These are phyloP conservation scores for Corymbia citriodora DNA, from an alignment of 441 rosid genomes.

Conservation along the genomic window DNA sequence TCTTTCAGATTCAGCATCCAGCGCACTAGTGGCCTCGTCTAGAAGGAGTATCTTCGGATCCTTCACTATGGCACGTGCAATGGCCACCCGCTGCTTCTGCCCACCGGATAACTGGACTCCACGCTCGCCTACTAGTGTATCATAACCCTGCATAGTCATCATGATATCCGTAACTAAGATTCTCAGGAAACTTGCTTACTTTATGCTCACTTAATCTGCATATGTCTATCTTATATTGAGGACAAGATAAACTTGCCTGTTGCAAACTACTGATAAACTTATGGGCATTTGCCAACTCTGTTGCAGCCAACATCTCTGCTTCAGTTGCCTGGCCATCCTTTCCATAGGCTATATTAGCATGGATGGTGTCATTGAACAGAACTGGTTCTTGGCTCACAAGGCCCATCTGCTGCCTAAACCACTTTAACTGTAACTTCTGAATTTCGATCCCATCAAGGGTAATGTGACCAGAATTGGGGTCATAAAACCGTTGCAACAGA, in stretches of 20 bases:
- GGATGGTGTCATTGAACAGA: slow-evolving; percentile 8
- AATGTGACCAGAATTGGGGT: slow-evolving; percentile 5
- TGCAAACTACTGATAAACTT: slow-evolving; percentile 1
- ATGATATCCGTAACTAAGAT: background rate
- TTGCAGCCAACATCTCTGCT: background rate
- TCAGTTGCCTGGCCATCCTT: slow-evolving; percentile 5
- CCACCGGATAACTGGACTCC: slow-evolving; percentile 9
- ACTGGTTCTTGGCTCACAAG: slow-evolving; percentile 14
- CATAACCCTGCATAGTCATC: background rate
- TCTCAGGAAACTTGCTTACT: background rate
- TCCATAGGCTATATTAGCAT: slow-evolving; percentile 9
- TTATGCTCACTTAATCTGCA: background rate
- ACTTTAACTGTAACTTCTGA: slow-evolving; percentile 9
- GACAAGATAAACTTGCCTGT: background rate
- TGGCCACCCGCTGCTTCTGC: slow-evolving; percentile 11
- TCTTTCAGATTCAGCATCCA: slow-evolving; percentile 7
- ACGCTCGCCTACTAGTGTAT: background rate
- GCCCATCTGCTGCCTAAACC: slow-evolving; percentile 16
- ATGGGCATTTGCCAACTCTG: slow-evolving; percentile 6
- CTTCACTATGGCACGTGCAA: slow-evolving; percentile 10
- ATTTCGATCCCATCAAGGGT: slow-evolving; percentile 9
- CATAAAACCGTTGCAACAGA: slow-evolving; percentile 10
- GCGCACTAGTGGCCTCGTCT: slow-evolving; percentile 8
- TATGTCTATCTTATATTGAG: background rate
- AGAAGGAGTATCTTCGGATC: slow-evolving; percentile 5